Base-by-base conservation (phyloP, 2,329 filamentous ascomycete species). In the Nemania serpens region DNA sequence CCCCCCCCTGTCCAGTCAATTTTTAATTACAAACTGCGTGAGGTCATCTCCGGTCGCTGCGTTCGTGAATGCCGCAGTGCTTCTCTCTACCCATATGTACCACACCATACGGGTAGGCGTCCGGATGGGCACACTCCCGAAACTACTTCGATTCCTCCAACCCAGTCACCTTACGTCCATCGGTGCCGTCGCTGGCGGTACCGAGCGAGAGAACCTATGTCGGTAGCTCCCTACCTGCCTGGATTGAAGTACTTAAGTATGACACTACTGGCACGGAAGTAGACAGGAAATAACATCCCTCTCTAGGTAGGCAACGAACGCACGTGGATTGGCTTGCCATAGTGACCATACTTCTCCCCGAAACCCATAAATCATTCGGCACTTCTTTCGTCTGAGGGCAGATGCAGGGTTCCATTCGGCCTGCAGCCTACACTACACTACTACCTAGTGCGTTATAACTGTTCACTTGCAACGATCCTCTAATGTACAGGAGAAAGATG, bases 21-120 rank as follows among this genome's bases (percentile, higher is more conserved):
- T 5, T 36, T n/a, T 10, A 39, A 39, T 39, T 29, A 29, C 25
- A 29, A 7, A 7, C 25, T 7, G 3, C 25, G 25, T 29, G 25
- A 29, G 7, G 7, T 29, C 25, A 29, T 29, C 25, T 29, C 25
- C 25, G 25, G 25, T 29, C 25, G 25, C 25, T 7, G 25, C 25
- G 25, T 29, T 29, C 25, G 25, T 29, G 25, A 29, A 29, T 29
- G 25, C 25, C 25, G 25, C 7, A 29, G 25, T 29, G 25, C 25
- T 29, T 29, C 25, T 3, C 25, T 29, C 15, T 52, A 33, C 49
- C 20, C 49, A 41, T 42, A 10, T 15, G 15, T 42, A 18, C 13
- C 15, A 15, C 41, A 33, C 17, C 25, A 37, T 52, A 52, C 49
- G 36, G 49, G 49, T 22, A 52, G n/a, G 25, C 50, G 33, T 53